These are phyloP conservation scores for Spergularia bocconei DNA, from an alignment of 148 eudicot species.

Conservation along the genomic window DNA sequence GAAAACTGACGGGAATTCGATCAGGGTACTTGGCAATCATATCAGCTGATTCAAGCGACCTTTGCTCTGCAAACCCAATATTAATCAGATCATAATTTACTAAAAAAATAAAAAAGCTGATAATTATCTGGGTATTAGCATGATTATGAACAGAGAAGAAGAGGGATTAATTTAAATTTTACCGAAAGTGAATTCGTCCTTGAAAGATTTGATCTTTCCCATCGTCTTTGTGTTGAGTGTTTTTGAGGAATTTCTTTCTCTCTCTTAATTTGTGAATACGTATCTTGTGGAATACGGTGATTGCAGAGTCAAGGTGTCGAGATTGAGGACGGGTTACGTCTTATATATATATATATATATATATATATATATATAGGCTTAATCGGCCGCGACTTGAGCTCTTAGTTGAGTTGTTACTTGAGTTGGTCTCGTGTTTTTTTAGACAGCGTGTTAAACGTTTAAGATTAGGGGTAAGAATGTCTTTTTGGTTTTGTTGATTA, in stretches of 20 bases:
- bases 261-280: background rate
- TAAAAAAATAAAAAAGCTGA: too few species aligned
- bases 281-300: too few species aligned
- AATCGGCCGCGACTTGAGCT: too few species aligned
- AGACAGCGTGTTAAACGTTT: too few species aligned
- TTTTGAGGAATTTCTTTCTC: background rate
- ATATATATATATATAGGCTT: too few species aligned
- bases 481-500: too few species aligned
- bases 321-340: too few species aligned
- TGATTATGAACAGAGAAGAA: background rate
- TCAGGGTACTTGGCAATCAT: slow-evolving; percentile 84
- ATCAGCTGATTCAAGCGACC: slow-evolving; percentile 59
- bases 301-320: too few species aligned
- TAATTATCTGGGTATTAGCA: background rate
- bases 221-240: slow-evolving; percentile 14
- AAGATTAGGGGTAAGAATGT: too few species aligned
- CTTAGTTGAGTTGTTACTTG: too few species aligned
- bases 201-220: slow-evolving; percentile 59
- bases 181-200: slow-evolving; percentile 60
- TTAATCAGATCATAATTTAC: background rate
- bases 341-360: too few species aligned
- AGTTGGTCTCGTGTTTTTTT: too few species aligned
- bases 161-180: background rate
- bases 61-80: slow-evolving; percentile 51
- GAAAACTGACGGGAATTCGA: slow-evolving; percentile 65